Conservation (phyloP, 2,329 filamentous ascomycete species). For the Pseudocercospora ulei region DNA sequence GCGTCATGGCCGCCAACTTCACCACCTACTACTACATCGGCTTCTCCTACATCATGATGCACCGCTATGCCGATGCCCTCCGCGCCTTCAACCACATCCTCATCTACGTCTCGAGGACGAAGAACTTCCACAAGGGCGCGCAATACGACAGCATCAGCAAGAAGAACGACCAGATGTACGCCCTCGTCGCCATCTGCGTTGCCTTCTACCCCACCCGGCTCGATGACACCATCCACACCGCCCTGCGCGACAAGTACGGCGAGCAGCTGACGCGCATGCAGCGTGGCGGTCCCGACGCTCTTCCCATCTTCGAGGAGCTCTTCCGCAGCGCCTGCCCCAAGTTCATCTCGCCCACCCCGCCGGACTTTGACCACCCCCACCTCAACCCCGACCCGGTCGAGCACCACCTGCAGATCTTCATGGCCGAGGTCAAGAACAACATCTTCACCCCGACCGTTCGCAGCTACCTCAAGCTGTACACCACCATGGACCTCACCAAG, state of each 20-base stretch:
- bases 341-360: constrained; percentile 95
- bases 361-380: constrained; percentile 94
- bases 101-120: constrained; percentile 94
- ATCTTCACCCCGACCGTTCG: constrained; percentile 97
- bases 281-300: constrained; percentile 85
- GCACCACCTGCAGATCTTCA: constrained; percentile 95
- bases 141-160: constrained; percentile 98
- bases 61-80: constrained; percentile 96
- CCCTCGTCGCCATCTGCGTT: constrained; percentile 95
- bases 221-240: constrained; percentile 98
- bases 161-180: constrained; percentile 99
- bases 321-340: constrained; percentile 98
- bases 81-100: constrained; percentile 99
- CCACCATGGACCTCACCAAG: constrained; percentile 98
- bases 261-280: constrained; percentile 96
- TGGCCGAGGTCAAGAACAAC: constrained; percentile 99
- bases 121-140: constrained; percentile 99
- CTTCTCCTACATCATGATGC: constrained; percentile 99
- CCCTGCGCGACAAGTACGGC: constrained; percentile 96
- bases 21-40: constrained; percentile 99
- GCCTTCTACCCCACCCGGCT: constrained; percentile 94
- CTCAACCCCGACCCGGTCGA: constrained; percentile 94
- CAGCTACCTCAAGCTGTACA: constrained; percentile 98
- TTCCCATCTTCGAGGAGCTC: constrained; percentile 95
- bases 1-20: constrained; percentile 98